These are phyloP conservation scores for Eimeria zaria DNA, from an alignment of 169 alveolate genomes.

Conservation along the genomic window DNA sequence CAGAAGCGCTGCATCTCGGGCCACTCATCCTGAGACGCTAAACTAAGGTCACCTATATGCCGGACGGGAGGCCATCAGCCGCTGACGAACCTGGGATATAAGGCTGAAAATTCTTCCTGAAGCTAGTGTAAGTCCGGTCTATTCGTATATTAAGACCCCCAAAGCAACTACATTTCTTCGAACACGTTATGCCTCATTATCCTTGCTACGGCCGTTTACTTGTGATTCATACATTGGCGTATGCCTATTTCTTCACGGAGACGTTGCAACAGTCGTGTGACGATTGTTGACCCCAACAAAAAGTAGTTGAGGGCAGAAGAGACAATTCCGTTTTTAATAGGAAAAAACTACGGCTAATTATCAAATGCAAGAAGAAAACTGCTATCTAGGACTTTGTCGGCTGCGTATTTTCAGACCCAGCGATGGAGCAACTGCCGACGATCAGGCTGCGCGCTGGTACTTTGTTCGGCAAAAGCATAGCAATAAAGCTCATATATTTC, in stretches of 20 bases:
- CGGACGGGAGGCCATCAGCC: neutral
- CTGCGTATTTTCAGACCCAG: no score
- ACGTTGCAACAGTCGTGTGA: neutral
- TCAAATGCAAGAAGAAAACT: neutral
- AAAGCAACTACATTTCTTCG: neutral
- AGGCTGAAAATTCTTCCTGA: neutral
- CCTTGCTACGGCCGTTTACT: neutral
- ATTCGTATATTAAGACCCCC: neutral
- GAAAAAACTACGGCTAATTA: neutral
- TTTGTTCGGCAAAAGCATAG: neutral
- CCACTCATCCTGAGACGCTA: no score
- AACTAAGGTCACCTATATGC: no score
- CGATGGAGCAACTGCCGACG: neutral
- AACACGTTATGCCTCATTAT: no score
- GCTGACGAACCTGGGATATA: neutral
- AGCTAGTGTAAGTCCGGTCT: neutral
- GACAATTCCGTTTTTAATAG: neutral
- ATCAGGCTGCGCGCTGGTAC: neutral
- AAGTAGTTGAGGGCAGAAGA: neutral
- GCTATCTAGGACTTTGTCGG: neutral
- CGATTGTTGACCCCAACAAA: neutral
- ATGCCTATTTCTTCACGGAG: neutral
- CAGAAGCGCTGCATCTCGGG: no score
- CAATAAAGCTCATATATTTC: neutral
- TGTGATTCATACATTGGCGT: neutral